Base-by-base conservation (phyloP, 352 stramenopile genomes). In the Globisporangium recalcitrans region DNA sequence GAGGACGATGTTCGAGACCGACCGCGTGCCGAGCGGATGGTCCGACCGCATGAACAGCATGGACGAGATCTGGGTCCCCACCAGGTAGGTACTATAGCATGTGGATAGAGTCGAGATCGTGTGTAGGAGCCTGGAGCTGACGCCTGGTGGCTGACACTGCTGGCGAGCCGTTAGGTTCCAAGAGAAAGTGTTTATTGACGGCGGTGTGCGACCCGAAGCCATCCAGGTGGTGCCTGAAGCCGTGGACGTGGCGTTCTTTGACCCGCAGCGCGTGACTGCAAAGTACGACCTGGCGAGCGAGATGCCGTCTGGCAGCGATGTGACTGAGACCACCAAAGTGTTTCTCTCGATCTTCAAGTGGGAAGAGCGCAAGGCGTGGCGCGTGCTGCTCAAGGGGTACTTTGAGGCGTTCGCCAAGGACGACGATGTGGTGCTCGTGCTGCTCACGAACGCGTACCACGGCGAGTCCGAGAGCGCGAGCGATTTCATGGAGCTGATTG, bases 1-100 rank as follows among this genome's bases (percentile, higher is more conserved):
- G 13, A 65, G 93, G 1, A 98, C 93, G 1, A 98, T 98, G 93
- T 98, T 98, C 61, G 93, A 98, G 74, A 98, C 92, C 40, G 93
- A 98, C 66, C 80, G 93, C 60, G 72, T 98, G 53, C 92, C 93
- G 7, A 76, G 67, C n/a, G 93, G 90, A 26, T 98, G 93, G 92
- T 40, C 74, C 3, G 68, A 87, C 16, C 76, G 91, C 52, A 92
- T 98, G 78, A 92, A 96, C 61, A 66, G 71, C 11, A 96, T 98
- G 87, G 83, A 98, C 69, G 91, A 98, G 75, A 90, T 97, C 49
- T 98, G 90, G 90, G 92, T 98, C 19, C 91, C 91, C 8, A 97
- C 89, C 3, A 79, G 75, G 63, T 77, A 54, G 21, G 69, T 47
- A 24, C 5, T n/a, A 32, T 29, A 38, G 0, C 27, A 4, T 13